Conservation (phyloP, 331 rosid genomes). For the Pyracantha coccinea region DNA sequence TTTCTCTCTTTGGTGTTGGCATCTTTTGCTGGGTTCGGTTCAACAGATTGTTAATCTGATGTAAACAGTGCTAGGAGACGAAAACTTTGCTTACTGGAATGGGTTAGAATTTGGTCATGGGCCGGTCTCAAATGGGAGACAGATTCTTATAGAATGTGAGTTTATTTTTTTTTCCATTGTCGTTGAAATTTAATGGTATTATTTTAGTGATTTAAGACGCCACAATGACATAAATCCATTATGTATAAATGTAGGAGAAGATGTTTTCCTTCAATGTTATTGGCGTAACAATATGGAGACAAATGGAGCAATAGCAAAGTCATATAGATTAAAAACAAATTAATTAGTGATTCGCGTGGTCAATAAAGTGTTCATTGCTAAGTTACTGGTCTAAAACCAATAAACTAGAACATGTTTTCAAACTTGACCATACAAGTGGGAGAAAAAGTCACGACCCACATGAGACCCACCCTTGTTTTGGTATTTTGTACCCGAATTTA, state of each 20-base stretch:
- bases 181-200: too few species aligned
- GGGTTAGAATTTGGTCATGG: not conserved
- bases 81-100: not conserved
- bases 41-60: not conserved
- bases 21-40: not conserved
- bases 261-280: not conserved
- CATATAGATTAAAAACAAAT: not conserved
- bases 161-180: too few species aligned
- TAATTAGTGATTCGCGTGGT: conserved; percentile 3
- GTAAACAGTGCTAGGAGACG: not conserved
- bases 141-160: too few species aligned
- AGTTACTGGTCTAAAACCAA: not conserved
- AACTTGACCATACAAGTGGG: not conserved
- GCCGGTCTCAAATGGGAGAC: not conserved
- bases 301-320: not conserved
- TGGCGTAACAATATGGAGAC: not conserved
- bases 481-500: not conserved
- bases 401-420: not conserved
- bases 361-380: conserved; percentile 1
- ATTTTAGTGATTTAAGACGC: too few species aligned
- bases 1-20: not conserved
- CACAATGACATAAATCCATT: too few species aligned
- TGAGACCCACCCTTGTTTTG: not conserved
- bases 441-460: not conserved
- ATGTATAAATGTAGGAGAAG: not conserved